Base-by-base conservation (phyloP, 2,329 filamentous ascomycete species). In the Cladophialophora carrionii region DNA sequence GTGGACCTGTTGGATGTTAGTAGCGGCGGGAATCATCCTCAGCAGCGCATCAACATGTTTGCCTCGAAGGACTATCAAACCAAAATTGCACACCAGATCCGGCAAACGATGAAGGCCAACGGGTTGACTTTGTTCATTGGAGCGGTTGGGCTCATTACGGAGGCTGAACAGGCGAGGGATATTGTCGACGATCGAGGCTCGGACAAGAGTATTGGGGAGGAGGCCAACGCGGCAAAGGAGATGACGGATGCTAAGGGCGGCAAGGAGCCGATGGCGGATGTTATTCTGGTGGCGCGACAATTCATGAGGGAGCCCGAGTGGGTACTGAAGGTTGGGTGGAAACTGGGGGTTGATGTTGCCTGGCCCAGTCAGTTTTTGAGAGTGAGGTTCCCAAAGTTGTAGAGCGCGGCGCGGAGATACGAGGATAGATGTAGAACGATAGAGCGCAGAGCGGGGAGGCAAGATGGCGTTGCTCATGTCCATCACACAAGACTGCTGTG, bases 1-100 rank as follows among this genome's bases (percentile, higher is more conserved):
- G 84, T 97, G 49, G 93, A 97, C 75, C 80, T 96, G 14, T 82
- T 96, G 34, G 93, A 97, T 75, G 87, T 96, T 65, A 92, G 88
- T 71, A 88, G 87, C 0, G 91, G 88, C 37, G 93, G 90, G 41
- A 83, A 82, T 62, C 77, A 80, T 66, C 74, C 73, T 1, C 65
- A 73, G n/a, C 81, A 83, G 69, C 73, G 74, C 8, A 79, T 84
- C 71, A 73, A 80, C 52, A 66, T 65, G 62, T 72, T 71, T 53
- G 72, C 75, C 49, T 77, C 78, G 68, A 77, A 75, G n/a, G 80
- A 83, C 62, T 85, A 84, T 67, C 82, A 85, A 68, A 79, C 77
- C 7, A 78, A 79, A 51, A 79, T 84, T 43, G 82, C 82, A 0
- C 75, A 76, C 0, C 76, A 78, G 29, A 79, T 85, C 49, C 76